Base-by-base conservation (phyloP, 306 rosid species). In the Dicorynia guianensis region DNA sequence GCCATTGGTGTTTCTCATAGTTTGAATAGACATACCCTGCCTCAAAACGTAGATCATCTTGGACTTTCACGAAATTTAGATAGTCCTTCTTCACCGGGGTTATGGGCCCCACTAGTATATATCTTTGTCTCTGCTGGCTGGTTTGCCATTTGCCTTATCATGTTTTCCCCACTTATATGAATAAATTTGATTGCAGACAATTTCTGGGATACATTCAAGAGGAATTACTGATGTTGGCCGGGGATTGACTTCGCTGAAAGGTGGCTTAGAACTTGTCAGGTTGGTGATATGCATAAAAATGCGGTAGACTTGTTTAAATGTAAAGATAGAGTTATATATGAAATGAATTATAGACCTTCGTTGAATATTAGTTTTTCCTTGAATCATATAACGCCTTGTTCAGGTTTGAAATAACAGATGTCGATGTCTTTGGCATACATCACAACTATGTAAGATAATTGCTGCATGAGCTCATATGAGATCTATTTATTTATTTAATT, bases 201-300 rank as follows among this genome's bases (percentile, higher is more conserved):
- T 66, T 72, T 46, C 81, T 57, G 92, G 89, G 71, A 63, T 71
- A 67, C 79, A 72, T 80, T 72, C 90, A 20, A 78, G 93, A 76
- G 80, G 81, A 68, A 53, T 62, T 65, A 63, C 86, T 38, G 96
- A 85, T 82, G 74, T 68, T 72, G 75, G 79, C 44, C 62, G 89
- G 82, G 90, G 89, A 56, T 72, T 83, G 83, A 81, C 79, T 69
- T 80, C 88, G 44, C 83, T 35, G 39, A 86, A 87, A 79, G 82
- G 89, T 52, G 81, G 87, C 83, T 67, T 79, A 46, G 97, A 87
- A 53, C 83, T 82, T 71, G 86, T 80, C 85, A 85, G 98, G 98
- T 95, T 63, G 80, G 93, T 89, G 63, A 83, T 67, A 52, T 58
- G 46, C 66, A 70, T 20, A 42, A 63, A 52, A 70, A 67, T 79